Evolutionary conservation across 345 rosid genomes (phyloP), one percentile per base, ranked within the genome.

Genomic region (Gossypium herbaceum): DNA sequence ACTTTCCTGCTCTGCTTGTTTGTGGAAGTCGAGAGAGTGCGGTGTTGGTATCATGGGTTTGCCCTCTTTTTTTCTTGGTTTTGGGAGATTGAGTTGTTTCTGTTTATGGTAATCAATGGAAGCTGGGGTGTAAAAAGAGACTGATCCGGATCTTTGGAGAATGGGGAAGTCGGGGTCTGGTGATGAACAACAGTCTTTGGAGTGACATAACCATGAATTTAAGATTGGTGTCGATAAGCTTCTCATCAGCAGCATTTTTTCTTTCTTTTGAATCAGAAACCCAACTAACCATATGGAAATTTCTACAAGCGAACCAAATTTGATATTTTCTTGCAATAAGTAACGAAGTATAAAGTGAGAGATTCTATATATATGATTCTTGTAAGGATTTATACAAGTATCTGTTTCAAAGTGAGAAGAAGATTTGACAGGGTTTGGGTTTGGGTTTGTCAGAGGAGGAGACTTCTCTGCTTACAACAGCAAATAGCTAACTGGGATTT

Each of bases 171-270:
- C 52, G 45, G 76, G 79, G 51, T 89, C 93, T 0, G 76, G 24
- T 2, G 88, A 82, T n/a, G 84, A 82, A 24, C 82, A 81, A 20
- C 82, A 55, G 17, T 92, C 92, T 60, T 79, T 88, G 22, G 80
- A 65, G 55, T 81, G 84, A 12, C 86, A 84, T 1, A 79, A 73
- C 90, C 90, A 82, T 2, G 97, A 85, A 34, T 87, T 86, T 20
- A 83, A 84, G 47, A 92, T 2, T n/a, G 97, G 97, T 25, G 94
- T 86, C 43, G 98, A 92, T 12, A 19, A 68, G 41, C 72, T 48
- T 68, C 72, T 47, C 19, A 48, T 10, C 20, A 68, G 56, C 43
- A 68, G 9, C 56, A 15, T 54, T 58, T 47, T 67, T 68, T 39
- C 7, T 1, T 24, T 24, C 19, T 43, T 65, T n/a, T 19, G 27